A percentile compares a stretch with the other conserved stretches of the same genome.
Conservation (phyloP, 805 yeast species). For the Ogataea dorogensis region DNA sequence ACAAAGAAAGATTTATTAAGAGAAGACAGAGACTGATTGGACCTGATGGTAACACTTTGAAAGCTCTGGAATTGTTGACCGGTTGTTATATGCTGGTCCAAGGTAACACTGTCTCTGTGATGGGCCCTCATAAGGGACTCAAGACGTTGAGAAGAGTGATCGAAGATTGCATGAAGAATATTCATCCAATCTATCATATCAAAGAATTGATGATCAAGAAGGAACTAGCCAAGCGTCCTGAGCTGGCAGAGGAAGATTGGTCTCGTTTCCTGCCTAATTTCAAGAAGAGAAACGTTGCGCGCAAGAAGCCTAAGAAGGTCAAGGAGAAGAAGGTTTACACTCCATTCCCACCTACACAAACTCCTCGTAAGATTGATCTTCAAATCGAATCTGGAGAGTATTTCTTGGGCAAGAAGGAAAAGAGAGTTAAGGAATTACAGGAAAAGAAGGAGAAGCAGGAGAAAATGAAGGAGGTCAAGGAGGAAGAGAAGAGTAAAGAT, state of each 20-base stretch:
- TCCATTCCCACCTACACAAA: slow-evolving; percentile 98
- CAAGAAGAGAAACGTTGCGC: slow-evolving; percentile 92
- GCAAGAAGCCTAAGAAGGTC: slow-evolving; percentile 78
- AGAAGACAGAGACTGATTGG: slow-evolving; percentile 96
- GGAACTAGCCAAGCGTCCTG: slow-evolving; percentile 93
- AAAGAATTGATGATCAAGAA: slow-evolving; percentile 97
- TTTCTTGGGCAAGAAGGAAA: slow-evolving; percentile 85
- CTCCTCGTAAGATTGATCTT: slow-evolving; percentile 94
- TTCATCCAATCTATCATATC: slow-evolving; percentile 97
- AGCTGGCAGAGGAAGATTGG: slow-evolving; percentile 95
- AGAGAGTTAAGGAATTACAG: slow-evolving; percentile 64
- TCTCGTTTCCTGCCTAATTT: slow-evolving; percentile 92
- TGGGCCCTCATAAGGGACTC: slow-evolving; percentile 94
- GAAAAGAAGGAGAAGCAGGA: slow-evolving; percentile 80
- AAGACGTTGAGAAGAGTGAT: slow-evolving; percentile 91
- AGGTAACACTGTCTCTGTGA: slow-evolving; percentile 94
- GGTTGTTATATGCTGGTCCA: slow-evolving; percentile 94
- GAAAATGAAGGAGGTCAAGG: slow-evolving; percentile 61
- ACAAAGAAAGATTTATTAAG: slow-evolving; percentile 91
- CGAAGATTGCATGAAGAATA: slow-evolving; percentile 95
- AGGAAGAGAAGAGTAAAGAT: slow-evolving; percentile 70
- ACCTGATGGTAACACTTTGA: slow-evolving; percentile 94
- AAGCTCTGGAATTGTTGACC: slow-evolving; percentile 93
- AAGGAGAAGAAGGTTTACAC: slow-evolving; percentile 78
- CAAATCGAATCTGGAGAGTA: slow-evolving; percentile 98